These are phyloP conservation scores for Coprinopsis cinerea DNA, from an alignment of 768 basidiomycete genomes.

Conservation along the genomic window DNA sequence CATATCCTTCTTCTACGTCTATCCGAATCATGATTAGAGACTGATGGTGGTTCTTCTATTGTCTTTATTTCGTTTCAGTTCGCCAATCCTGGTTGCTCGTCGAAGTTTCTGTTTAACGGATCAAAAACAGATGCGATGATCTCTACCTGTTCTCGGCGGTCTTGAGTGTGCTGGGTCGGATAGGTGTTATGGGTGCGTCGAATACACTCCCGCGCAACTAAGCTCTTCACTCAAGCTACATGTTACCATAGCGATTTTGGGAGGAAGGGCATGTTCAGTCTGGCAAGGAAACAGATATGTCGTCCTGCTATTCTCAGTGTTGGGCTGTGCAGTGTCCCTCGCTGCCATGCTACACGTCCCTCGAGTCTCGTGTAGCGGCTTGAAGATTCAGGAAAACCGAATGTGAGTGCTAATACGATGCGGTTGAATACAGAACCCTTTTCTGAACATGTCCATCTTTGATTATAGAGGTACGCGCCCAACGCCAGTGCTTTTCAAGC, in stretches of 20 bases:
- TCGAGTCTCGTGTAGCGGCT: not conserved
- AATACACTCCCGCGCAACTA: not conserved
- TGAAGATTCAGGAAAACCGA: not conserved
- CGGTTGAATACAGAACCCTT: not conserved
- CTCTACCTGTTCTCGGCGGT: constrained; percentile 3
- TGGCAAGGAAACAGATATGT: not conserved
- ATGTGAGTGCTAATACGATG: not conserved
- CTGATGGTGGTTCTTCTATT: not conserved
- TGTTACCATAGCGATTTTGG: not conserved
- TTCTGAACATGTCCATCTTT: not conserved
- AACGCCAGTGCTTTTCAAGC: too few relatives aligned
- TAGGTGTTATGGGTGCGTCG: constrained; percentile 3
- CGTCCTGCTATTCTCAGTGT: not conserved
- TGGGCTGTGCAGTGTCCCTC: not conserved
- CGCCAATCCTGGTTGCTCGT: not conserved
- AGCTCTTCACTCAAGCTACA: too few relatives aligned
- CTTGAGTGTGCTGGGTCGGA: not conserved
- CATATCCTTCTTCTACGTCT: not conserved
- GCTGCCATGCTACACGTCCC: not conserved
- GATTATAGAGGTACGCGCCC: not conserved
- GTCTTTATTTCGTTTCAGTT: not conserved
- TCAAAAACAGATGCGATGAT: constrained; percentile 1
- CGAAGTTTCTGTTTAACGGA: not conserved
- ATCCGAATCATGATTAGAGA: not conserved
- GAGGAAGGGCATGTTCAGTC: not conserved